Base-by-base conservation (phyloP, 345 rosid genomes). In the Citrus medica region DNA sequence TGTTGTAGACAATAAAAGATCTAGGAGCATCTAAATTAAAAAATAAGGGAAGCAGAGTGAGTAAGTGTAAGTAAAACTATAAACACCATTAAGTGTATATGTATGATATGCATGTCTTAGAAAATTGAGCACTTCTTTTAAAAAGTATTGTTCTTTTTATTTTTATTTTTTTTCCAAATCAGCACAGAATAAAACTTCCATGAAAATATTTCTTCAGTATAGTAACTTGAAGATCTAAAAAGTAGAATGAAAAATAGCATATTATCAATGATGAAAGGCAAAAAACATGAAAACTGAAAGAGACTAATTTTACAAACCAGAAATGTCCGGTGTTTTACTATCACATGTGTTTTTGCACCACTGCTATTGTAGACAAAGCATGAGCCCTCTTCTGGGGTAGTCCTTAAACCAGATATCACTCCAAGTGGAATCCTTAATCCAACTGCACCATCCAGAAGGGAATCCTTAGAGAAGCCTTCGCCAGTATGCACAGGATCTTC, bases 311-410 rank as follows among this genome's bases (percentile, higher is more conserved):
- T 75, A 90, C 94, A 81, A 80, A 94, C 98, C 97, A 95, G 86
- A 79, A 93, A 86, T 71, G 98, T 93, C 82, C 99, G 91, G 78
- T 93, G 97, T 84, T 93, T 95, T 93, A 92, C 87, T 80, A 92
- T 79, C 83, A 87, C 90, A 79, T 95, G 99, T 76, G 97, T 92
- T 89, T 92, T 93, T 59, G 78, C 85, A 79, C 98, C 98, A 76
- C 67, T 81, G 56, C 84, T 89, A 81, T 91, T 86, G 80, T 89
- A 90, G 68, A 95, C 93, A 89, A 86, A 85, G 82, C 98, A 93
- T 40, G 96, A 90, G 24, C 93, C 94, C 84, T 92, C 98, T 66
- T 95, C 94, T 24, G 92, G 84, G 75, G 84, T 87, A 75, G 92
- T 90, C 71, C 94, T 90, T 72, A 95, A 84, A 75, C 99, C 97